These are phyloP conservation scores for Cercospora beticola DNA, from an alignment of 2,329 filamentous ascomycete species.

Conservation along the genomic window DNA sequence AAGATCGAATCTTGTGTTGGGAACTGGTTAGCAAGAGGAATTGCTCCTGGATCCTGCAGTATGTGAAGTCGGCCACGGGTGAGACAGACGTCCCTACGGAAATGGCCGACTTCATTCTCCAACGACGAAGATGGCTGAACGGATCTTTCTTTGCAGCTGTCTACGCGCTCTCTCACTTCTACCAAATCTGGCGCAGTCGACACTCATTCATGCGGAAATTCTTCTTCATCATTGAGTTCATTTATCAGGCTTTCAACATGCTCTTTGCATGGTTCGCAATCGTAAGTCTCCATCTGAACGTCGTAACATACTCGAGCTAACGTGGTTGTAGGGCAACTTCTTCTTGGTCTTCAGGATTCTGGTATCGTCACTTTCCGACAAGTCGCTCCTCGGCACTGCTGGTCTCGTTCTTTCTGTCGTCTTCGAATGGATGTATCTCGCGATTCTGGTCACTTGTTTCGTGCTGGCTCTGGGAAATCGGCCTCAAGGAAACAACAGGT, in stretches of 20 bases:
- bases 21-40: constrained; percentile 97
- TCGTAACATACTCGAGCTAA: constrained; percentile 2
- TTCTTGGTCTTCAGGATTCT: constrained; percentile 98
- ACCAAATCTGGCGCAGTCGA: constrained; percentile 91
- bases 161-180: constrained; percentile 91
- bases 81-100: constrained; percentile 96
- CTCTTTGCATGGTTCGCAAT: constrained; percentile 98
- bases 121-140: constrained; percentile 95
- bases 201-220: constrained; percentile 85
- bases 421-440: constrained; percentile 95
- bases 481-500: constrained; percentile 86
- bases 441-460: constrained; percentile 89
- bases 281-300: constrained; percentile 44
- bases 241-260: constrained; percentile 95
- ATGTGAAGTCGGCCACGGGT: constrained; percentile 94
- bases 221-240: constrained; percentile 87
- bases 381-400: constrained; percentile 68
- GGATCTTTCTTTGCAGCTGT: constrained; percentile 97
- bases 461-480: constrained; percentile 92
- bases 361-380: constrained; percentile 75
- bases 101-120: constrained; percentile 91
- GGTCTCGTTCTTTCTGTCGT: constrained; percentile 82
- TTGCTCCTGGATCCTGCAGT: constrained; percentile 95
- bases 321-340: constrained; percentile 70
- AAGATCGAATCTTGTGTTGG: constrained; percentile 98